Conservation (phyloP, 257 asterid genomes). For the Ajuga chamaepitys region DNA sequence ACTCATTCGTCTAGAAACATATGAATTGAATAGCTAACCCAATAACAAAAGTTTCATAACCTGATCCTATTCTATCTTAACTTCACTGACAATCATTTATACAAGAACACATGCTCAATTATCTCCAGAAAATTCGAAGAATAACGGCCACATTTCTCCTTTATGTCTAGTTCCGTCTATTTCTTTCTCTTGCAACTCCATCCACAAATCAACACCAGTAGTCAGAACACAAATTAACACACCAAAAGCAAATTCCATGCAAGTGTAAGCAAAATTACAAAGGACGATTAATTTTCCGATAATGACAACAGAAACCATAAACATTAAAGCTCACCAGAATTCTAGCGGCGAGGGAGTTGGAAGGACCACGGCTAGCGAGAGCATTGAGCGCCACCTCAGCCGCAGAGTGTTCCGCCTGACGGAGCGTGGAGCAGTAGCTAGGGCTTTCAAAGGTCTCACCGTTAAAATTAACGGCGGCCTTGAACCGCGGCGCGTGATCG, state of each 20-base stretch:
- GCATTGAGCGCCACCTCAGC: constrained; percentile 83
- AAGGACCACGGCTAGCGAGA: constrained; percentile 62
- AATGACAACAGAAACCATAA: not conserved
- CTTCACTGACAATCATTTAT: not conserved
- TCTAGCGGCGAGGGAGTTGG: constrained; percentile 73
- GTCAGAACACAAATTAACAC: constrained; percentile 4
- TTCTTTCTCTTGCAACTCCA: not conserved
- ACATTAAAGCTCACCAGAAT: constrained; percentile 41
- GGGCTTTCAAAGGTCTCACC: constrained; percentile 86
- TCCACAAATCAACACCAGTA: not conserved
- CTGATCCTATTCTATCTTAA: not conserved
- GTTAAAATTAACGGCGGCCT: constrained; percentile 69
- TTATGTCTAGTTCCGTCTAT: not conserved
- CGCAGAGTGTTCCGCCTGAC: constrained; percentile 87
- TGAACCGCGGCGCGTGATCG: constrained; percentile 93
- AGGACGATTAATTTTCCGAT: not conserved
- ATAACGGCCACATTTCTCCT: not conserved
- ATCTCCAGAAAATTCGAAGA: not conserved
- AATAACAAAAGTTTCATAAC: too few species aligned
- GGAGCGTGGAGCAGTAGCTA: constrained; percentile 77
- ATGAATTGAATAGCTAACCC: too few species aligned
- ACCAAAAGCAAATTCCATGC: not conserved
- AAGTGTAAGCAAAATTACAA: not conserved
- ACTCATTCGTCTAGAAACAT: not conserved
- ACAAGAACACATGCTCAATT: not conserved